These are phyloP conservation scores for Ramaria sp. DNA, from an alignment of 768 basidiomycete species.

Conservation along the genomic window DNA sequence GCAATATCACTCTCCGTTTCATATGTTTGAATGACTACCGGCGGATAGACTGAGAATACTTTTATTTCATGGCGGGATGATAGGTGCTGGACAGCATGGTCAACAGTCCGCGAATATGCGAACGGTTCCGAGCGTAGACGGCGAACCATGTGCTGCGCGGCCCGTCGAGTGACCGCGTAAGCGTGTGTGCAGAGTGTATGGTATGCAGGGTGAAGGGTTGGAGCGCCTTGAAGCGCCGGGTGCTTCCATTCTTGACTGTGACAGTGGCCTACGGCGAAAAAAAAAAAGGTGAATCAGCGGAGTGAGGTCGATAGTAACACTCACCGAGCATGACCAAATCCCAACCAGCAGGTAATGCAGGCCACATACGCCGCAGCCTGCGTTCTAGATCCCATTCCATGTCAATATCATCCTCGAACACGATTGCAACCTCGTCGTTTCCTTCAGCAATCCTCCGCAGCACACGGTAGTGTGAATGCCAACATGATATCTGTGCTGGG, in stretches of 20 bases:
- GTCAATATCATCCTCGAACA: constrained; percentile 8
- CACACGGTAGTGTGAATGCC: constrained; percentile 7
- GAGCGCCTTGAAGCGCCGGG: not conserved
- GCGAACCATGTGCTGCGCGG: not conserved
- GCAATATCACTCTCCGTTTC: constrained; percentile 4
- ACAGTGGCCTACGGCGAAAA: constrained; percentile 1
- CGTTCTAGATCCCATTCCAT: constrained; percentile 7
- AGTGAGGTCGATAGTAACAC: too few species aligned
- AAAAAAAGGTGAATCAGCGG: not conserved
- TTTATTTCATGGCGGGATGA: not conserved
- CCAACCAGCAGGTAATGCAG: not conserved
- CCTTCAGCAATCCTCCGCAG: constrained; percentile 4
- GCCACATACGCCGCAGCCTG: not conserved
- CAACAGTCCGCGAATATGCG: constrained; percentile 4
- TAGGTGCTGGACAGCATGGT: constrained; percentile 4
- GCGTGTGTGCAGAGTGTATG: constrained; percentile 7
- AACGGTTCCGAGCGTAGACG: constrained; percentile 3
- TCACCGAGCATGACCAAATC: constrained; percentile 5
- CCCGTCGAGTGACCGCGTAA: constrained; percentile 1
- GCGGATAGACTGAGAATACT: constrained; percentile 3
- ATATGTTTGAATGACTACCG: constrained; percentile 5
- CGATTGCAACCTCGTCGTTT: not conserved
- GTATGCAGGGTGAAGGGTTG: not conserved
- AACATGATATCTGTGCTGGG: constrained; percentile 2
- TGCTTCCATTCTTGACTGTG: constrained; percentile 3